Percentiles rank a stretch among this genome's conserved stretches.
These are phyloP conservation scores for Narthecium ossifragum DNA, from an alignment of 106 monocot genomes.

Conservation along the genomic window DNA sequence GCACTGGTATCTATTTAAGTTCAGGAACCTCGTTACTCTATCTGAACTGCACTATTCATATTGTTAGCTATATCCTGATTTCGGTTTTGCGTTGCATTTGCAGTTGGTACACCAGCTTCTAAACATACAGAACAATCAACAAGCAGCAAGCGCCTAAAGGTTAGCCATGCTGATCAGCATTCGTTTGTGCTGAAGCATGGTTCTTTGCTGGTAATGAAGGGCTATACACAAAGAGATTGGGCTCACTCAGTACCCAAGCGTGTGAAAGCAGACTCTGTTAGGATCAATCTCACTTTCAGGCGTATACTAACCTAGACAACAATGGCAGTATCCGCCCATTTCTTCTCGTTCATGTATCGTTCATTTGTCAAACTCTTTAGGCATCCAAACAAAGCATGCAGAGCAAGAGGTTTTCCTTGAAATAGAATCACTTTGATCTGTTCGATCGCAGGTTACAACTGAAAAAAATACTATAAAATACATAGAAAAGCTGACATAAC, in stretches of 20 bases:
- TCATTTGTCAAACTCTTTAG: too few relatives aligned
- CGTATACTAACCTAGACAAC: conserved; percentile 28
- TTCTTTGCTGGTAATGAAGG: conserved; percentile 85
- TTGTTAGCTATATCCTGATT: too few relatives aligned
- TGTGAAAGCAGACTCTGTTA: conserved; percentile 47
- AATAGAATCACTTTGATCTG: background rate
- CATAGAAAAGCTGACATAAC: too few relatives aligned
- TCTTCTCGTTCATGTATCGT: background rate
- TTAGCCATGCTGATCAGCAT: conserved; percentile 31
- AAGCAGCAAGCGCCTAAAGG: conserved; percentile 34
- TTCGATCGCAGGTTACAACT: background rate
- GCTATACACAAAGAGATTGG: conserved; percentile 89
- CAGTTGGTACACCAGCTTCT: conserved; percentile 7
- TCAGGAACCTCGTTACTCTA: too few relatives aligned
- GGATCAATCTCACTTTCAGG: conserved; percentile 95
- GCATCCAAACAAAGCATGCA: too few relatives aligned
- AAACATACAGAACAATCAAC: conserved; percentile 12
- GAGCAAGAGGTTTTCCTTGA: too few relatives aligned
- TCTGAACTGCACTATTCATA: too few relatives aligned
- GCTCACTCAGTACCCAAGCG: conserved; percentile 87
- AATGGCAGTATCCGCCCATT: background rate
- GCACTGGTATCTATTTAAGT: too few relatives aligned
- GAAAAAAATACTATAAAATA: background rate
- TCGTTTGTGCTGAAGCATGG: conserved; percentile 81
- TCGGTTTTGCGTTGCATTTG: too few relatives aligned